Percentiles rank a stretch among this genome's conserved stretches.
Conservation (phyloP, 2,329 filamentous ascomycete genomes). For the Paecilomyces sp. region DNA sequence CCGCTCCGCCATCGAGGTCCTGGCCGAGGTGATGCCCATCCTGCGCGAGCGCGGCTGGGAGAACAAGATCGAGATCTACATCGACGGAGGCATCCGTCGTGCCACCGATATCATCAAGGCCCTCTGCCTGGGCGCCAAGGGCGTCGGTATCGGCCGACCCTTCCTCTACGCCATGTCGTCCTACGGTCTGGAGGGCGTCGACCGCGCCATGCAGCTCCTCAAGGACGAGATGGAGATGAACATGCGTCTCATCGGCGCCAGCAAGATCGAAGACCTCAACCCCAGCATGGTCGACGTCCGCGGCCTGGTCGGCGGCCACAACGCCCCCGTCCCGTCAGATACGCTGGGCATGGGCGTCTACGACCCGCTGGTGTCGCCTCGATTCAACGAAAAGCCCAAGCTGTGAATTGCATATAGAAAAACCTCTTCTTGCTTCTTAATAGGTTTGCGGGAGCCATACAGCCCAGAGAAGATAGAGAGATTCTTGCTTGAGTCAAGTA, state of each 20-base stretch:
- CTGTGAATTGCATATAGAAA: slow-evolving; percentile 17
- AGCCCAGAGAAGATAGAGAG: background rate
- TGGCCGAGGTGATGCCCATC: slow-evolving; percentile 89
- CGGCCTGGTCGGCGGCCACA: slow-evolving; percentile 55
- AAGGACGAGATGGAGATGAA: slow-evolving; percentile 99
- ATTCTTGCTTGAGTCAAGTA: background rate
- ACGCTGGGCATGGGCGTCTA: slow-evolving; percentile 53
- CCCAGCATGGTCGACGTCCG: slow-evolving; percentile 73
- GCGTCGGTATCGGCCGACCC: slow-evolving; percentile 87
- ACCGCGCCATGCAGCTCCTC: slow-evolving; percentile 83
- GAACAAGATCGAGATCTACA: slow-evolving; percentile 73
- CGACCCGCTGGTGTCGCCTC: slow-evolving; percentile 44
- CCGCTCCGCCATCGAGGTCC: slow-evolving; percentile 78
- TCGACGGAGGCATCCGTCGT: slow-evolving; percentile 85
- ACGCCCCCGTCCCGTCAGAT: slow-evolving; percentile 53
- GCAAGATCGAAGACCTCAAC: slow-evolving; percentile 67
- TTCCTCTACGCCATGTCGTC: slow-evolving; percentile 95
- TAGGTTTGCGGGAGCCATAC: background rate
- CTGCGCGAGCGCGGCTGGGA: slow-evolving; percentile 67
- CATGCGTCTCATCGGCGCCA: slow-evolving; percentile 86
- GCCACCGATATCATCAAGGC: slow-evolving; percentile 95
- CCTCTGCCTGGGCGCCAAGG: slow-evolving; percentile 81
- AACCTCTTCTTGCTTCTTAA: background rate
- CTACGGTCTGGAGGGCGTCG: slow-evolving; percentile 80
- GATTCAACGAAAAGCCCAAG: slow-evolving; percentile 43